phyloP scores from a whole-genome alignment of 305 asterid genomes.

The Fraxinus paxiana region DNA sequence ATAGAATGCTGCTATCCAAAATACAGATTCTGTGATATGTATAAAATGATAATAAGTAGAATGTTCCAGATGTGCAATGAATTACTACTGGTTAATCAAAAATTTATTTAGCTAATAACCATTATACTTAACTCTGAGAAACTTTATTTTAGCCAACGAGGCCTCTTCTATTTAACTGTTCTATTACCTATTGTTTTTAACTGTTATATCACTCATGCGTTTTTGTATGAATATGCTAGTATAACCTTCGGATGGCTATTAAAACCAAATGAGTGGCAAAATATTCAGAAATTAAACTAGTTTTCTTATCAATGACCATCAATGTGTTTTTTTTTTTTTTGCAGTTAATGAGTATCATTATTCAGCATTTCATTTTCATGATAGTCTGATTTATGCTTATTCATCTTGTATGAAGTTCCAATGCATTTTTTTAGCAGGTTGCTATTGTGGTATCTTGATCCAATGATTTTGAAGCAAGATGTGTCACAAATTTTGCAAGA shows the following conservation, averaged over 20 bases:
- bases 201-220: background rate
- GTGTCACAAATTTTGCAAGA: constrained; percentile 54
- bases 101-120: background rate
- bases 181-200: background rate
- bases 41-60: background rate
- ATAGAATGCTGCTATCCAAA: background rate
- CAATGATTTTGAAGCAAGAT: constrained; percentile 54
- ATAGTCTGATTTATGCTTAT: background rate
- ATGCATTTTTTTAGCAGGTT: constrained; percentile 45
- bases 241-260: background rate
- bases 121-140: background rate
- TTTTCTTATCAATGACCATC: background rate
- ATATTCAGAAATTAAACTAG: background rate
- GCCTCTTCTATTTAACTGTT: background rate
- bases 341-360: background rate
- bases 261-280: background rate
- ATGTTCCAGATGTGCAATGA: background rate
- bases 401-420: constrained; percentile 1
- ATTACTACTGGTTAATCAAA: background rate
- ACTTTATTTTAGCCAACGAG: background rate
- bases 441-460: constrained; percentile 68
- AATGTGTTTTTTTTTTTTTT: background rate
- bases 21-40: background rate
- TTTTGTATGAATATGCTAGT: background rate
- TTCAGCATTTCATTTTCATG: background rate